Base-by-base conservation (phyloP, 352 stramenopile genomes). In the Pythium sp. region DNA sequence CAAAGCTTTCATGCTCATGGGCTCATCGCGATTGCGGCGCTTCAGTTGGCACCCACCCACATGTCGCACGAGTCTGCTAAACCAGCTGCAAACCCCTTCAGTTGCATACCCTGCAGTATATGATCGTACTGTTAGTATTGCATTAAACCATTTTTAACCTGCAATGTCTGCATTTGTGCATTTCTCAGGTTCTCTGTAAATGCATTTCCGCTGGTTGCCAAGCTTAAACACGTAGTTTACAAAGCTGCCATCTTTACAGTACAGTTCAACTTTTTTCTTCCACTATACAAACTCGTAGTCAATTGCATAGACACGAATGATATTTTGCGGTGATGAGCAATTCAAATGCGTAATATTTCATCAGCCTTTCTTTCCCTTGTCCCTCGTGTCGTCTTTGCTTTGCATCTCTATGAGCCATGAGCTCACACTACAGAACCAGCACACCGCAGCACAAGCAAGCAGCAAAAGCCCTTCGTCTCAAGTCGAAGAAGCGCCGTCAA, bases 341-440 rank as follows among this genome's bases (percentile, higher is more conserved):
- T 18, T 58, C 1, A 7, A 36, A 2, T 5, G 4, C 28, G 55
- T 28, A 28, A 60, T 60, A 46, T 60, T 43, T 20, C 55, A 15
- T 1, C 6, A 20, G 6, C 6, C 43, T 22, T 51, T 51, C 2
- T 51, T 51, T 46, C 24, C 55, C 55, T 38, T 7, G 15, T 26
- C 18, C 8, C 24, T 28, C 18, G 11, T 46, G 38, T 46, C 38
- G 12, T 46, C 38, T 46, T 46, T 18, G 12, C 8, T 34, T 20
- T 30, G 18, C 6, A 28, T 30, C 53, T 38, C 5, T 5, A 41
- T 43, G 15, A n/a, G 28, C 18, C 12, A 46, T 46, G 38, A 46
- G 18, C 54, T 59, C 54, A 59, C 54, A 59, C 54, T 36, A 59
- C 54, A 24, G 15, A 59, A 60, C 28, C 15, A n/a, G 55, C 55